Evolutionary conservation across 805 yeast genomes (phyloP), one percentile per base, ranked within the genome.

Genomic region (Yueomyces sp.): DNA sequence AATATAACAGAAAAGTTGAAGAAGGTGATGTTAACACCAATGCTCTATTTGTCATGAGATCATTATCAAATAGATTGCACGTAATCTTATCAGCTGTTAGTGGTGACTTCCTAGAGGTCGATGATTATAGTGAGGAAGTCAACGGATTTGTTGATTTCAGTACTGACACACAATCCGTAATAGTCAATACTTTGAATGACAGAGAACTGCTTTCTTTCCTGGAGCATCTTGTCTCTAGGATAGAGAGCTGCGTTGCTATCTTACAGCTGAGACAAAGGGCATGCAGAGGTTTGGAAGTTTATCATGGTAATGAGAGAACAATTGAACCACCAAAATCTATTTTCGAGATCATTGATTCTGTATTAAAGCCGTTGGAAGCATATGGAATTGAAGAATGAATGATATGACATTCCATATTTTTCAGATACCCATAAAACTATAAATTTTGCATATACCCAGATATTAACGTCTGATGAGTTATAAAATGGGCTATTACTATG

Each of bases 191-290:
- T 0, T 49, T 52, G 4, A 37, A 56, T 28, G 70, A 59, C 40
- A 45, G 46, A 28, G 86, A 80, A 38, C 55, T 79, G 37, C 59
- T 77, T 37, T 65, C 71, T 4, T 67, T 80, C 39, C 64, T 83
- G 47, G 85, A 80, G 45, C 82, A 78, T 49, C 62, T 80, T 29
- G 73, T 81, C 11, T 75, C 87, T 0, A 69, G 94, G 57, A 66
- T 84, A 37, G 94, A 85, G 55, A 71, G 76, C 43, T 67, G 75
- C 46, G 74, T 75, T 12, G 66, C 72, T 1, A 48, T 68, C 39
- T 51, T 76, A 42, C 59, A 64, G 27, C 45, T 74, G 34, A 67
- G 77, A 45, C 73, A 70, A 49, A 53, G 54, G 26, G 50, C 52
- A 38, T 45, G 43, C 19, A 45, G 45, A 27, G 55, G 56, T 6